Evolutionary conservation across 306 rosid species (phyloP).

Genomic region (Prunus padus): DNA sequence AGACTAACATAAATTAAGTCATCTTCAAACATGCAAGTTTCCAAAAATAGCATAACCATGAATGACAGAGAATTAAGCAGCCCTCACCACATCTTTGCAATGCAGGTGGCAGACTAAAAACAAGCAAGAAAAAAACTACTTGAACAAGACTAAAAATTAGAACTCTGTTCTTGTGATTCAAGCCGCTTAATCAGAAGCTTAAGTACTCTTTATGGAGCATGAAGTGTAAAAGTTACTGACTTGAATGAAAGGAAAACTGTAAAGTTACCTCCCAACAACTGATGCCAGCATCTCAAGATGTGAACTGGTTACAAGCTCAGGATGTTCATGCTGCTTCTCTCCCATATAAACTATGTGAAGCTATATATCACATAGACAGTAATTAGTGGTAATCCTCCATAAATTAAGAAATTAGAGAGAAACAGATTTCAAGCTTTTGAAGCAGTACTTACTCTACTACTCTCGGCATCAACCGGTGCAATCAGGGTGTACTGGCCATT

Average conservation of each 20-base stretch:
- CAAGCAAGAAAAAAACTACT: too few species aligned
- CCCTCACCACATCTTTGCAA: too few species aligned
- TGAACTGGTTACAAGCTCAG: conserved; percentile 17
- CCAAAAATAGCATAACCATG: not conserved
- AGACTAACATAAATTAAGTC: not conserved
- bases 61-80: not conserved
- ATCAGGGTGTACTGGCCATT: not conserved
- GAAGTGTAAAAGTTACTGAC: not conserved
- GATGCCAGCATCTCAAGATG: conserved; percentile 34
- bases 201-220: not conserved
- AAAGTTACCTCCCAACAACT: conserved; percentile 35
- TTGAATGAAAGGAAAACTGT: too few species aligned
- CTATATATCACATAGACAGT: conserved; percentile 11
- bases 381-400: not conserved
- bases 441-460: not conserved
- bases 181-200: not conserved
- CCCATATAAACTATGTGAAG: conserved; percentile 42
- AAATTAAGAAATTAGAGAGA: not conserved
- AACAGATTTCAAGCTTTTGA: not conserved
- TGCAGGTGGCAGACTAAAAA: too few species aligned
- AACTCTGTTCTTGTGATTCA: too few species aligned
- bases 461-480: not conserved
- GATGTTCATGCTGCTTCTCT: conserved; percentile 26
- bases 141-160: not conserved
- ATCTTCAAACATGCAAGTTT: not conserved